A percentile compares a stretch with the other conserved stretches of the same genome.
Conservation (phyloP, 1,139 yeast species). For the Candida labiduridarum region DNA sequence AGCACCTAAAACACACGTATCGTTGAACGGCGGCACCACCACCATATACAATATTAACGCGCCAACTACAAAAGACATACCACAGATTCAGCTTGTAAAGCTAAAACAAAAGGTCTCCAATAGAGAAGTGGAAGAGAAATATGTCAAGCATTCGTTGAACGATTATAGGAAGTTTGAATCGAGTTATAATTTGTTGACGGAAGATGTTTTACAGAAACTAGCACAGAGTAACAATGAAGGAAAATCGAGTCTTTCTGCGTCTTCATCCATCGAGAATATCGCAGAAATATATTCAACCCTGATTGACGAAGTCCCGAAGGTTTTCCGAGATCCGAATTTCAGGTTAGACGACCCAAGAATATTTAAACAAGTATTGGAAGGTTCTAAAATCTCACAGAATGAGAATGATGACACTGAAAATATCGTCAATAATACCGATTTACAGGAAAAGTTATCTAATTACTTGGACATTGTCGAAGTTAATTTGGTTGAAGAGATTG, state of each 20-base stretch:
- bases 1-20: slow-evolving; percentile 35
- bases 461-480: slow-evolving; percentile 86
- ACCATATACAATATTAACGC: slow-evolving; percentile 51
- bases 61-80: slow-evolving; percentile 84
- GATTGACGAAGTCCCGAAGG: slow-evolving; percentile 56
- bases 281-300: slow-evolving; percentile 13
- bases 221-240: slow-evolving; percentile 12
- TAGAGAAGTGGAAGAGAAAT: slow-evolving; percentile 46
- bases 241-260: slow-evolving; percentile 16
- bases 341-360: slow-evolving; percentile 86
- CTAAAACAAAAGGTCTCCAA: slow-evolving; percentile 52
- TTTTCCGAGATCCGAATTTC: slow-evolving; percentile 70
- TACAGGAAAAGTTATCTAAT: slow-evolving; percentile 82
- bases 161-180: slow-evolving; percentile 61
- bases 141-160: slow-evolving; percentile 42
- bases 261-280: slow-evolving; percentile 18
- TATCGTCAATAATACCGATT: slow-evolving; percentile 46
- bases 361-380: slow-evolving; percentile 72
- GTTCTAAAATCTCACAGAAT: slow-evolving; percentile 41
- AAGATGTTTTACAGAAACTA: slow-evolving; percentile 50
- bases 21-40: slow-evolving; percentile 45
- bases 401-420: slow-evolving; percentile 17
- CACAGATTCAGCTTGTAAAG: slow-evolving; percentile 73
- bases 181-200: slow-evolving; percentile 50
- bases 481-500: slow-evolving; percentile 77